These are phyloP conservation scores for Saccharomycopsis fodiens DNA, from an alignment of 805 yeast genomes.

Conservation along the genomic window DNA sequence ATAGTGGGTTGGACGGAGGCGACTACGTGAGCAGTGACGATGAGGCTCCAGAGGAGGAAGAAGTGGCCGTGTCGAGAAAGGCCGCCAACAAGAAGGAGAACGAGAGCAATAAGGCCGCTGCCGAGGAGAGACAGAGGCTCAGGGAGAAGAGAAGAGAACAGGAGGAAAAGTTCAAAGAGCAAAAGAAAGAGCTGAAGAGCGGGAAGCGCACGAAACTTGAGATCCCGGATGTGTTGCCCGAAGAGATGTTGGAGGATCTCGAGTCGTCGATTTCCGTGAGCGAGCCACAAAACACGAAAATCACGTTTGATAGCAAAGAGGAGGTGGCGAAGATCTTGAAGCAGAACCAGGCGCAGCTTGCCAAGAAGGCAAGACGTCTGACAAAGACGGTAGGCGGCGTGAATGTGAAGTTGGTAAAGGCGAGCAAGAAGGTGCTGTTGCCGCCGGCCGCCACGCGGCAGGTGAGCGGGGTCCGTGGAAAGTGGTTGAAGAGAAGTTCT, in stretches of 20 bases:
- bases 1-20: not conserved
- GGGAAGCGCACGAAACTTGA: not conserved
- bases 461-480: conserved; percentile 3
- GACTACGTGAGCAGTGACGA: conserved; percentile 7
- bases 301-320: conserved; percentile 5
- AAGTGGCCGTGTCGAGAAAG: conserved; percentile 1
- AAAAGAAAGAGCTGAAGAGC: conserved; percentile 9
- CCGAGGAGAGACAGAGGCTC: not conserved
- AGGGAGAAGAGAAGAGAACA: conserved; percentile 9
- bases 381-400: conserved; percentile 7
- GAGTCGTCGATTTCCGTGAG: not conserved
- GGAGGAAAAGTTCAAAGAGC: conserved; percentile 10
- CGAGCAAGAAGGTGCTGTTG: not conserved
- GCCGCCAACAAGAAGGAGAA: not conserved
- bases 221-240: conserved; percentile 15
- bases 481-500: conserved; percentile 17
- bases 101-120: not conserved
- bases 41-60: conserved; percentile 16
- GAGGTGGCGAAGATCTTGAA: conserved; percentile 3
- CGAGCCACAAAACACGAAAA: not conserved
- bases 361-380: conserved; percentile 3
- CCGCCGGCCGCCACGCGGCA: conserved; percentile 10
- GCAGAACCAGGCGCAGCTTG: conserved; percentile 4
- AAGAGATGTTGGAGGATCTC: conserved; percentile 5
- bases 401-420: conserved; percentile 12